Conservation (phyloP, 208 protist species). For the Leishmania lainsoni region DNA sequence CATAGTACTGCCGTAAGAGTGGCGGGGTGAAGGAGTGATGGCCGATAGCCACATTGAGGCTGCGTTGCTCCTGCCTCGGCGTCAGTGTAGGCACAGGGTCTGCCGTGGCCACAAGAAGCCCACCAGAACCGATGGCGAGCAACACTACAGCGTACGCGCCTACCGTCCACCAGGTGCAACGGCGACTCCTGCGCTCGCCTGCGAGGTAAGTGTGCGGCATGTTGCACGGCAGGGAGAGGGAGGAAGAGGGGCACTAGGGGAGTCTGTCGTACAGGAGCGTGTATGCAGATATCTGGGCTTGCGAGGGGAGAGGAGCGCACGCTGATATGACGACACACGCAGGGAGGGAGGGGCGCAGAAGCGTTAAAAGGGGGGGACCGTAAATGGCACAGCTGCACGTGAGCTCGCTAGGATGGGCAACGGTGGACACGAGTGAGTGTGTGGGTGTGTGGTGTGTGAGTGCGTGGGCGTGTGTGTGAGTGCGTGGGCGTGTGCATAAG, state of each 20-base stretch:
- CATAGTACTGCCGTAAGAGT: constrained; percentile 71
- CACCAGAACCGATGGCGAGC: constrained; percentile 12
- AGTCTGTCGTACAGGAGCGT: background rate
- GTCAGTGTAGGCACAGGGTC: constrained; percentile 27
- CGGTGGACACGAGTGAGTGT: background rate
- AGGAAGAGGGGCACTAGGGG: background rate
- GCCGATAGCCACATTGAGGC: constrained; percentile 45
- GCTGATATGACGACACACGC: background rate
- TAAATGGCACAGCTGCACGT: background rate
- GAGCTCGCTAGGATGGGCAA: background rate
- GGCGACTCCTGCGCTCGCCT: background rate
- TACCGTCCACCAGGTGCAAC: background rate
- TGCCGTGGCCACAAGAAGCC: constrained; percentile 6
- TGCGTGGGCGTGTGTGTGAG: too few species aligned
- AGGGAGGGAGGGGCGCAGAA: background rate
- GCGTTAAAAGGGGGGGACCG: background rate
- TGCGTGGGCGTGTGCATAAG: background rate
- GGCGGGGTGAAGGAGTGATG: constrained; percentile 83
- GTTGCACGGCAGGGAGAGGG: background rate
- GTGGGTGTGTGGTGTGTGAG: too few species aligned
- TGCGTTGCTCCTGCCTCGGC: constrained; percentile 48
- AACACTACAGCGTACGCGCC: background rate
- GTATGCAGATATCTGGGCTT: too few species aligned
- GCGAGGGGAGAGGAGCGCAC: too few species aligned
- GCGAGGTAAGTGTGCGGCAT: background rate